Evolutionary conservation across 495 filamentous ascomycete genomes (phyloP), one percentile per base, ranked within the genome.

Genomic region (Podospora fimiseda): DNA sequence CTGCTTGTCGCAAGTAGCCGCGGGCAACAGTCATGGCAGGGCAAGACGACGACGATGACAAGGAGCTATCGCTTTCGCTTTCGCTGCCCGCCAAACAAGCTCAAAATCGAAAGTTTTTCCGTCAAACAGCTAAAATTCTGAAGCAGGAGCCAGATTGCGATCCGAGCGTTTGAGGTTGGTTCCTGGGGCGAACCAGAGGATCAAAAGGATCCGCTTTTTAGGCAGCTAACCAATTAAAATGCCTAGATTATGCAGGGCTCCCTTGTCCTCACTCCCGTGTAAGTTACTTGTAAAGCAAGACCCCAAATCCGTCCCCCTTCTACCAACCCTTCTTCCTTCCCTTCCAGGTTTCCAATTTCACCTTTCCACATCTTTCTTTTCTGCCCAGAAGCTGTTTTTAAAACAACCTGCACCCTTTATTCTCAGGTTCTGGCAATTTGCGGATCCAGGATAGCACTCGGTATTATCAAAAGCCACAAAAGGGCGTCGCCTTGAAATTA

Each of bases 61-160:
- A n/a, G n/a, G n/a, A n/a, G n/a, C n/a, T n/a, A n/a, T n/a, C n/a
- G n/a, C 48, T 56, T 37, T 24, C 33, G 43, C 5, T 9, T 36
- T 46, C 27, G 46, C 37, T 42, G 51, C 52, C 48, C 20, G 21
- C 15, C 27, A 5, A 33, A 33, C 20, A 24, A 19, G 24, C 20
- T 48, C 38, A 21, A 13, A 48, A 23, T 37, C 38, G 48, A 64
- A 63, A 64, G 60, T 58, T 66, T 66, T 59, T 43, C 43, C 41
- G 48, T 36, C 40, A 20, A 37, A 24, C 40, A 19, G 46, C 42
- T n/a, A 39, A 50, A 48, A 49, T 45, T 40, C 20, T 19, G n/a
- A 33, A 24, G 57, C 57, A 58, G 39, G 55, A 52, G 48, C 43
- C 59, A 14, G 11, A 14, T 2, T 9, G 15, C 9, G 56, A 30